phyloP scores from a whole-genome alignment of 164 flowering plant genomes.

The Vitis rotundifolia region DNA sequence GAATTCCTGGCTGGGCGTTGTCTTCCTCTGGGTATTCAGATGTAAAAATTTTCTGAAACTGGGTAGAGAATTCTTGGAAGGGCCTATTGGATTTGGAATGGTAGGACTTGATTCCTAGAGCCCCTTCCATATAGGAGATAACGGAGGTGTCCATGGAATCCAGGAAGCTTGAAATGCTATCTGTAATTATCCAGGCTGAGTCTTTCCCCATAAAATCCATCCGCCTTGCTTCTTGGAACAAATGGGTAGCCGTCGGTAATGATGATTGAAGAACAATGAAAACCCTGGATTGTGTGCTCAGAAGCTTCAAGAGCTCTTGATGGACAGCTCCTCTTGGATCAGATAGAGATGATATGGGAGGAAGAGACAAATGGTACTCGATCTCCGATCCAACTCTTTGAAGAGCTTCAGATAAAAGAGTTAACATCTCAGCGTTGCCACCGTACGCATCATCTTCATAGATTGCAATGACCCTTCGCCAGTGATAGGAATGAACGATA shows the following conservation, averaged over 20 bases:
- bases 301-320: conserved; percentile 21
- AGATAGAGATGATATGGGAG: conserved; percentile 22
- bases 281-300: conserved; percentile 23
- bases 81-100: conserved; percentile 7
- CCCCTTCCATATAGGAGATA: conserved; percentile 35
- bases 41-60: conserved; percentile 15
- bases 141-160: conserved; percentile 24
- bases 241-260: conserved; percentile 13
- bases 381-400: conserved; percentile 24
- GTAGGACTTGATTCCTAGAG: conserved; percentile 34
- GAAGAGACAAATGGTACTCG: conserved; percentile 33
- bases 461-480: conserved; percentile 36
- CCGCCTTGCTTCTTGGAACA: conserved; percentile 36
- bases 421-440: conserved; percentile 22
- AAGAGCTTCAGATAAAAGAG: conserved; percentile 27
- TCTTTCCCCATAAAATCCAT: conserved; percentile 31
- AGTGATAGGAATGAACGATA: conserved; percentile 27
- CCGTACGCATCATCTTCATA: conserved; percentile 45
- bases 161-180: conserved; percentile 27
- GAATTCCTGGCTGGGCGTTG: conserved; percentile 24
- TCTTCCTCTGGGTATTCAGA: conserved; percentile 22
- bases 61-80: conserved; percentile 8
- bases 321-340: conserved; percentile 15
- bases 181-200: conserved; percentile 40
- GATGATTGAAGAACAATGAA: conserved; percentile 36